phyloP scores from a whole-genome alignment of 2,329 filamentous ascomycete genomes.

The Colletotrichum cereale region DNA sequence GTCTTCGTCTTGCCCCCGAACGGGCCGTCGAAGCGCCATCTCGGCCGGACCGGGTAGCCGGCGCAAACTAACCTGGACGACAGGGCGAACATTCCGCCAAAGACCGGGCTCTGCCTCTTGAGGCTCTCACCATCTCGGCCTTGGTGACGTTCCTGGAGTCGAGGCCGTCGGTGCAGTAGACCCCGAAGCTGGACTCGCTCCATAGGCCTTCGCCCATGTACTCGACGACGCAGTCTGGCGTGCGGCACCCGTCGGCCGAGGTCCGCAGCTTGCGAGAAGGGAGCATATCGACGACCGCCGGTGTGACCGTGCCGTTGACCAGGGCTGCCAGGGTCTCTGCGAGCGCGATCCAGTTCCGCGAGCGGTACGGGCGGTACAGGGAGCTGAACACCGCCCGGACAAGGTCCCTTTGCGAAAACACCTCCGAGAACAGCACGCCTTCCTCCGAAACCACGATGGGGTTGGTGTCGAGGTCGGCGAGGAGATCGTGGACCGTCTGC shows the following conservation, averaged over 20 bases:
- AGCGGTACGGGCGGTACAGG: conserved; percentile 5
- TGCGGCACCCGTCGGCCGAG: background rate
- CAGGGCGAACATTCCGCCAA: conserved; percentile 6
- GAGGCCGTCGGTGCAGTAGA: conserved; percentile 53
- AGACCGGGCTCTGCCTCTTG: conserved; percentile 29
- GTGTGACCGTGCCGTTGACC: background rate
- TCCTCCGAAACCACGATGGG: background rate
- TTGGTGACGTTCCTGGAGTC: conserved; percentile 42
- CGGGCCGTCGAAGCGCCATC: conserved; percentile 54
- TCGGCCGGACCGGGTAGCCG: conserved; percentile 52
- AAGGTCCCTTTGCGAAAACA: background rate
- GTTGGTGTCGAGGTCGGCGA: background rate
- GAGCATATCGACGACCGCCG: conserved; percentile 1
- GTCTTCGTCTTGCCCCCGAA: conserved; percentile 40
- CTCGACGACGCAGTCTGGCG: conserved; percentile 10
- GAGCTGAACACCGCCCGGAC: background rate
- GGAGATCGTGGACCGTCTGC: background rate
- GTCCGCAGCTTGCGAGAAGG: background rate
- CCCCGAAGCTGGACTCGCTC: conserved; percentile 35
- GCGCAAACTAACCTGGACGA: conserved; percentile 51
- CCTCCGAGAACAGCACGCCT: background rate
- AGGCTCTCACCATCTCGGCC: conserved; percentile 45
- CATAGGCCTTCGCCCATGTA: conserved; percentile 7
- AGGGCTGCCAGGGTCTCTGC: background rate
- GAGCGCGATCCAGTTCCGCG: background rate